These are phyloP conservation scores for Begonia masoniana DNA, from an alignment of 306 rosid species.

Conservation along the genomic window DNA sequence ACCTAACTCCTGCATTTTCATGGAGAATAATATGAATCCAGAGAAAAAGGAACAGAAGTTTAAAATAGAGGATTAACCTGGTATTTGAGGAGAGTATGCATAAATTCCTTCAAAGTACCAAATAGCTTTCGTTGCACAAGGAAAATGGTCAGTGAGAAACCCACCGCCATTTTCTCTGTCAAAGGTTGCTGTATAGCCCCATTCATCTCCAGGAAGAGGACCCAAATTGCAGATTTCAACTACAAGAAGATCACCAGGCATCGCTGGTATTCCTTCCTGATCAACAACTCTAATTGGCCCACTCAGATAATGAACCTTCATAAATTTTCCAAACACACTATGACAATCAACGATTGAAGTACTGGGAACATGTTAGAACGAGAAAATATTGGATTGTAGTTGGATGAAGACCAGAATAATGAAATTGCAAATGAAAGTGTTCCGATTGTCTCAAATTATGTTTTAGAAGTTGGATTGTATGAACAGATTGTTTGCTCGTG, in stretches of 20 bases:
- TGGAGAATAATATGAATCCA: background rate
- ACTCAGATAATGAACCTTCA: conserved; percentile 70
- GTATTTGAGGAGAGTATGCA: conserved; percentile 89
- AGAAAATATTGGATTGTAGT: no score
- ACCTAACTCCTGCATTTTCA: conserved; percentile 55
- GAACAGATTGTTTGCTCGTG: no score
- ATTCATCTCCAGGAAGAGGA: conserved; percentile 86
- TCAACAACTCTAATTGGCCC: conserved; percentile 70
- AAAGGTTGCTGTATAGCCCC: conserved; percentile 86
- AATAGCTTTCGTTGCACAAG: conserved; percentile 71
- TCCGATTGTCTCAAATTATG: no score
- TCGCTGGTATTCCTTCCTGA: conserved; percentile 61
- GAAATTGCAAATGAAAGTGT: no score
- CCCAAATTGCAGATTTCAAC: conserved; percentile 88
- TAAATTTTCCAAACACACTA: background rate
- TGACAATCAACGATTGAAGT: no score
- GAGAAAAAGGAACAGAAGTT: background rate
- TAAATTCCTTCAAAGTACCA: conserved; percentile 94
- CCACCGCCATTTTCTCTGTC: conserved; percentile 96
- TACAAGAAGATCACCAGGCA: conserved; percentile 76
- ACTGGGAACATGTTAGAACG: no score
- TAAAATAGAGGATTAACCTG: conserved; percentile 37
- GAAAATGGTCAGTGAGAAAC: conserved; percentile 83
- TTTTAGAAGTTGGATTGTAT: no score
- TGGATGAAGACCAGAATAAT: no score